These are phyloP conservation scores for Cutaneotrichosporon daszewskae DNA, from an alignment of 1,284 basidiomycete genomes.

Conservation along the genomic window DNA sequence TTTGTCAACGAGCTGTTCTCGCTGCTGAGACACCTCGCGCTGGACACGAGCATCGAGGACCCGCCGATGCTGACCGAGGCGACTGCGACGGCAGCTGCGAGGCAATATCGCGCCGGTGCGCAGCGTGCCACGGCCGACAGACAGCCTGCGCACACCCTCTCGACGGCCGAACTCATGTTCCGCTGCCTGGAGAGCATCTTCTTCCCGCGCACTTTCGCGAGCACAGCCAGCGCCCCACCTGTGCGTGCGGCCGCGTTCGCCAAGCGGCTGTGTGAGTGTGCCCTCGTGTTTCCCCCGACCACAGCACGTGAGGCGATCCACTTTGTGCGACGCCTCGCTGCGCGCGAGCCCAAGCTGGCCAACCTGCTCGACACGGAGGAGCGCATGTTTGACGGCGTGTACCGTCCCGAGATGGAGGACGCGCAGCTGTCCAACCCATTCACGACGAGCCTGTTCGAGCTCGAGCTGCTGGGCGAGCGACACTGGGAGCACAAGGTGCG, in stretches of 20 bases:
- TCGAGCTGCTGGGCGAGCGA: constrained; percentile 34
- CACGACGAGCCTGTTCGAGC: constrained; percentile 48
- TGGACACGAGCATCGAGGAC: constrained; percentile 52
- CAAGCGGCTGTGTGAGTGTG: constrained; percentile 76
- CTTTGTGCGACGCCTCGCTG: constrained; percentile 66
- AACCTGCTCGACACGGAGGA: constrained; percentile 82
- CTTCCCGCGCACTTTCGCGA: constrained; percentile 57
- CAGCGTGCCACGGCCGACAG: constrained; percentile 12
- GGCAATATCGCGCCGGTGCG: constrained; percentile 8
- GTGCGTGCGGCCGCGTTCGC: constrained; percentile 83
- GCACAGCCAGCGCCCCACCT: constrained; percentile 56
- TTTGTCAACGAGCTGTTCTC: constrained; percentile 61
- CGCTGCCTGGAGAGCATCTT: constrained; percentile 74
- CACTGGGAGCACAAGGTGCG: constrained; percentile 47
- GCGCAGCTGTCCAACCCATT: constrained; percentile 61
- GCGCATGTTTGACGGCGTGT: constrained; percentile 69
- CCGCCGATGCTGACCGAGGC: constrained; percentile 34
- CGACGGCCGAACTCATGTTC: constrained; percentile 67
- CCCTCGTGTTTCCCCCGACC: constrained; percentile 69
- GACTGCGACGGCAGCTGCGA: constrained; percentile 17
- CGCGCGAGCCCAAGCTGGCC: constrained; percentile 72
- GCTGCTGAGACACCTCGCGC: constrained; percentile 50
- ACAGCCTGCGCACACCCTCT: constrained; percentile 26
- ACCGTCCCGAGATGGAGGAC: constrained; percentile 75
- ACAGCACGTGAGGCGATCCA: constrained; percentile 63